Base-by-base conservation (phyloP, 2,329 filamentous ascomycete genomes). In the Fusarium cyanostomum region DNA sequence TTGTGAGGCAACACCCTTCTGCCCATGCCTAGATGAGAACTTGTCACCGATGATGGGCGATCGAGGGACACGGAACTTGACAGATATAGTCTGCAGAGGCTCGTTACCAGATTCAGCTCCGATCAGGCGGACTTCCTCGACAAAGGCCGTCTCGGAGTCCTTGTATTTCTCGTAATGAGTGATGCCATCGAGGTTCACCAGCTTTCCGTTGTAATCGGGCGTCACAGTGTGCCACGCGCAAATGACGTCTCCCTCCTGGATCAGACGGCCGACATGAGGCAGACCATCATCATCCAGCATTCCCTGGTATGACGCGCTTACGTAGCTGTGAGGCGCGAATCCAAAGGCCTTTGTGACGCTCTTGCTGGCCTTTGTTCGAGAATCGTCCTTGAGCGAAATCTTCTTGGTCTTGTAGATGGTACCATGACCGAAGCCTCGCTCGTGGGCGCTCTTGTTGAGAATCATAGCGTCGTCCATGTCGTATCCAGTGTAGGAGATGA, bases 401-500 rank as follows among this genome's bases (percentile, higher is more conserved):
- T 96, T 91, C 80, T 98, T 97, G 8, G 93, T 96, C 82, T 99
- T 99, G 84, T 97, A 99, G 70, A 99, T 93, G 6, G 94, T 96
- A 52, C 95, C 95, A 72, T 98, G 89, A 33, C 93, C 94, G 72
- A 99, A 98, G 12, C 95, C 95, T 68, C 95, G 89, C 78, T 99
- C 95, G 77, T 97, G 92, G 3, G 94, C 89, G 16, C 93, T 97
- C 77, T 98, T 98, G 83, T 98, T 98, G 74, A 99, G 84, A 74
- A 99, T 98, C 94, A 98, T 98, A 75, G 95, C 95, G 80, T 99
- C 95, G 83, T 99, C 95, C 95, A 99, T 99, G 84, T 99, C 95
- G 79, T 98, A 99, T 48, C 94, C 95, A 2, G 94, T 98, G 77
- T 99, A 99, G 1, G 94, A 97, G 64, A 99, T 97, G 76, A 99